Conservation (phyloP, 805 yeast genomes). For the Grigorovia humatica region DNA sequence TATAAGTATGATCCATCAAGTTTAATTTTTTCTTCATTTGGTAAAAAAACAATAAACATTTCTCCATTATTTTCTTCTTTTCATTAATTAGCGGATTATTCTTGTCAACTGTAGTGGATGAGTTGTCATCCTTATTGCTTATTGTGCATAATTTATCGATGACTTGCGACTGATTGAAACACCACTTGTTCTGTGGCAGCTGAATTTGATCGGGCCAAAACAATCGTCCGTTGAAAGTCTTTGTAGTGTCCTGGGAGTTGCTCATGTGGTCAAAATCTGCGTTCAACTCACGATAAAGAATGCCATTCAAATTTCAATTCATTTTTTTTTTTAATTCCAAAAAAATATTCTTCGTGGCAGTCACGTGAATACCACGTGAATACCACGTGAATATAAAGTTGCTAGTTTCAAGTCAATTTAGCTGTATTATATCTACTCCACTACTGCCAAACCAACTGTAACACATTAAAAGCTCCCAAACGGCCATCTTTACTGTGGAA, state of each 20-base stretch:
- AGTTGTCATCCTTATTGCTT: neutral
- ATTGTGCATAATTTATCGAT: conserved; percentile 20
- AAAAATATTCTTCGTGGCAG: no score
- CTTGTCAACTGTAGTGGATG: neutral
- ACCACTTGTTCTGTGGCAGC: conserved; percentile 26
- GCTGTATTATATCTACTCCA: no score
- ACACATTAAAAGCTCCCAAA: no score
- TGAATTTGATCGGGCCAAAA: conserved; percentile 29
- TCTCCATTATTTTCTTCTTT: conserved; percentile 26
- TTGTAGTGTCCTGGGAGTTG: neutral
- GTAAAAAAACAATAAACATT: conserved; percentile 27
- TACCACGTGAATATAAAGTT: no score
- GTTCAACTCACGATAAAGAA: no score
- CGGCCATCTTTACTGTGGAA: no score
- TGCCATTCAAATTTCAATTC: no score
- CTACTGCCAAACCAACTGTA: no score
- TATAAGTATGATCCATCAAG: conserved; percentile 28
- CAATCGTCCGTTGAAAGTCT: conserved; percentile 19
- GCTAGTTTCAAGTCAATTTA: no score
- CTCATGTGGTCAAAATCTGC: neutral
- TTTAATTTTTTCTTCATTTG: conserved; percentile 27
- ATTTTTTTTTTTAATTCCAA: no score
- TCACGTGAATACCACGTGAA: no score
- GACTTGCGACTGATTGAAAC: conserved; percentile 21
- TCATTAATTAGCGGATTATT: conserved; percentile 10